Conservation (phyloP, 371 early-diverging fungal species). For the Rhizopus sp. region DNA sequence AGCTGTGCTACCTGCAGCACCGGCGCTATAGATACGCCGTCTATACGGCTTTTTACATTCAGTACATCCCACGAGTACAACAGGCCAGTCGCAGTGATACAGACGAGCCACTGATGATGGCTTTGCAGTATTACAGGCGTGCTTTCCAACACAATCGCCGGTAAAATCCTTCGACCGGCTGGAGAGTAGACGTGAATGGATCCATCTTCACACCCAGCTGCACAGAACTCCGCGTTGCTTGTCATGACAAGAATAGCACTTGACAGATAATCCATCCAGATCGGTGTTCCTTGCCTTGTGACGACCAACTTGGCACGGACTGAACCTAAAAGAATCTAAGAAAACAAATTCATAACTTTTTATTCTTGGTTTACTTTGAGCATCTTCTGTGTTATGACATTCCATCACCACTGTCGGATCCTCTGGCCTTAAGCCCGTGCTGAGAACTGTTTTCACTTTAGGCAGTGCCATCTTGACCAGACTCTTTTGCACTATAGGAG, state of each 20-base stretch:
- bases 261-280: conserved; percentile 69
- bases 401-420: conserved; percentile 41
- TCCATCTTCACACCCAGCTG: conserved; percentile 72
- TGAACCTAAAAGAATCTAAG: conserved; percentile 5
- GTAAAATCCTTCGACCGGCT: conserved; percentile 70
- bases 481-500: conserved; percentile 50
- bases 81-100: conserved; percentile 64
- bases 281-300: conserved; percentile 39
- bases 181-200: conserved; percentile 67
- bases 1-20: conserved; percentile 55
- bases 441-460: conserved; percentile 49
- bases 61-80: conserved; percentile 70
- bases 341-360: conserved; percentile 1
- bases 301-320: conserved; percentile 51
- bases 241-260: conserved; percentile 59
- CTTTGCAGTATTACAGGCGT: conserved; percentile 62
- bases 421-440: conserved; percentile 30
- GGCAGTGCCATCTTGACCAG: conserved; percentile 57
- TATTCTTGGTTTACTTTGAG: conserved; percentile 6
- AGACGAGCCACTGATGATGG: conserved; percentile 62
- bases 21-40: conserved; percentile 62
- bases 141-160: conserved; percentile 68
- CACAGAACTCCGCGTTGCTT: conserved; percentile 62
- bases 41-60: conserved; percentile 44
- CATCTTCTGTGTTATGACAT: conserved; percentile 51